A percentile compares a stretch with the other conserved stretches of the same genome.
Conservation (phyloP, 495 filamentous ascomycete genomes). For the Annulohypoxylon stygium region DNA sequence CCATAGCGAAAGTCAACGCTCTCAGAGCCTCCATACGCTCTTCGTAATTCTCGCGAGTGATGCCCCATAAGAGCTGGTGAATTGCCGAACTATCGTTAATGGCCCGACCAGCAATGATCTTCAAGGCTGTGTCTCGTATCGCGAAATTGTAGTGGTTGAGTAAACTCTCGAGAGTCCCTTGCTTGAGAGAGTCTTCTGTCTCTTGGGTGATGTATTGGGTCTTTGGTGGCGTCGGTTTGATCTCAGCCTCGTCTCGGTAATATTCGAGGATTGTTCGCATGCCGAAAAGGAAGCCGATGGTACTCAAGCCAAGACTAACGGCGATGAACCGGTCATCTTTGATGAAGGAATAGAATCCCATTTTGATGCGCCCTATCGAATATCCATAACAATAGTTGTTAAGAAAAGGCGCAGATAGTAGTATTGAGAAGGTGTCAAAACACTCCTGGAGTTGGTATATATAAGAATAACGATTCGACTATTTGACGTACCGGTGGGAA, state of each 20-base stretch:
- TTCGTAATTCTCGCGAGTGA: slow-evolving; percentile 64
- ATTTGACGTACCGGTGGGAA: not conserved
- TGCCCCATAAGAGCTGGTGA: slow-evolving; percentile 61
- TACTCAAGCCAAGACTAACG: slow-evolving; percentile 55
- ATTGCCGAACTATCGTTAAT: slow-evolving; percentile 60
- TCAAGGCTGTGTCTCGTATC: slow-evolving; percentile 65
- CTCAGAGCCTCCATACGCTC: slow-evolving; percentile 63
- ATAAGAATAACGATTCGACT: not conserved
- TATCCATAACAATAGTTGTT: slow-evolving; percentile 22
- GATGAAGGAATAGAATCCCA: slow-evolving; percentile 53
- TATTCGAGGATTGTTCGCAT: slow-evolving; percentile 58
- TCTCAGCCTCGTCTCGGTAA: slow-evolving; percentile 62
- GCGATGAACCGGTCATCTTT: slow-evolving; percentile 61
- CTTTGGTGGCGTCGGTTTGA: slow-evolving; percentile 64
- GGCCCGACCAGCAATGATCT: slow-evolving; percentile 66
- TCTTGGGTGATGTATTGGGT: slow-evolving; percentile 71
- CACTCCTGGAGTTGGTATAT: not conserved
- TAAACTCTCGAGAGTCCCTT: slow-evolving; percentile 64
- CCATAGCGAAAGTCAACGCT: slow-evolving; percentile 59
- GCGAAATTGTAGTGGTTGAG: slow-evolving; percentile 65
- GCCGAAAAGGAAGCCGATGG: slow-evolving; percentile 52
- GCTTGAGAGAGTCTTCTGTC: slow-evolving; percentile 68
- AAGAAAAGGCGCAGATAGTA: not conserved
- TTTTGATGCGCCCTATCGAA: slow-evolving; percentile 34
- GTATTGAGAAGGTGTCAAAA: not conserved